phyloP scores from a whole-genome alignment of 306 rosid genomes.

The Geum urbanum region DNA sequence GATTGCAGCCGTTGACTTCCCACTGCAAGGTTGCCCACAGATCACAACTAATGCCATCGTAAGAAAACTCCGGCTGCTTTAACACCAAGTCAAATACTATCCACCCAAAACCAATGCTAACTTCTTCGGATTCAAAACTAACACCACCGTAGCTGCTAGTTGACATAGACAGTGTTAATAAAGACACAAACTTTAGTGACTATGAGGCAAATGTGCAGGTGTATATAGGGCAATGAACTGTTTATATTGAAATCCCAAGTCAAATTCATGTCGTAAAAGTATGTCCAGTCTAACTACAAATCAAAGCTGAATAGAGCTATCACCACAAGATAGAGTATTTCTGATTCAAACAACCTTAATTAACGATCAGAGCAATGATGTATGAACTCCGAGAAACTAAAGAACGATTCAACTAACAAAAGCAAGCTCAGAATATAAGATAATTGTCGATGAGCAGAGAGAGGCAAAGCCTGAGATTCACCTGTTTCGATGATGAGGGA shows the following conservation, averaged over 20 bases:
- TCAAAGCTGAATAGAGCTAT: not conserved
- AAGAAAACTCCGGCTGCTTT: not conserved
- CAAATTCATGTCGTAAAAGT: not conserved
- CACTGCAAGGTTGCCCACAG: constrained; percentile 92
- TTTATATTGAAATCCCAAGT: not conserved
- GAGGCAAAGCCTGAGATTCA: not conserved
- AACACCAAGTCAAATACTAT: not conserved
- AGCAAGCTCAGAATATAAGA: not conserved
- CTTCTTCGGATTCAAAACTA: not conserved
- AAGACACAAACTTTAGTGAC: not conserved
- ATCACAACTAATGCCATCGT: constrained; percentile 89
- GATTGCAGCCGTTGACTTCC: constrained; percentile 60
- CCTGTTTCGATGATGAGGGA: not conserved
- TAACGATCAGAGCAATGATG: not conserved
- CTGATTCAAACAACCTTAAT: not conserved
- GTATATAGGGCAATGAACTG: not conserved
- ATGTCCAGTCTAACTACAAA: not conserved
- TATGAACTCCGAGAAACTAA: not conserved
- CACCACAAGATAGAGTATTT: not conserved
- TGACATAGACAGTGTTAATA: constrained; percentile 3
- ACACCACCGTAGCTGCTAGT: not conserved
- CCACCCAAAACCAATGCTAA: not conserved
- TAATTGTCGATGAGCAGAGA: not conserved
- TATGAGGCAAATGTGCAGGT: not conserved
- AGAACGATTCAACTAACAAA: not conserved